Evolutionary conservation across 2,329 filamentous ascomycete genomes (phyloP), one percentile per base, ranked within the genome.

Genomic region (Cladobotryum mycophilum): DNA sequence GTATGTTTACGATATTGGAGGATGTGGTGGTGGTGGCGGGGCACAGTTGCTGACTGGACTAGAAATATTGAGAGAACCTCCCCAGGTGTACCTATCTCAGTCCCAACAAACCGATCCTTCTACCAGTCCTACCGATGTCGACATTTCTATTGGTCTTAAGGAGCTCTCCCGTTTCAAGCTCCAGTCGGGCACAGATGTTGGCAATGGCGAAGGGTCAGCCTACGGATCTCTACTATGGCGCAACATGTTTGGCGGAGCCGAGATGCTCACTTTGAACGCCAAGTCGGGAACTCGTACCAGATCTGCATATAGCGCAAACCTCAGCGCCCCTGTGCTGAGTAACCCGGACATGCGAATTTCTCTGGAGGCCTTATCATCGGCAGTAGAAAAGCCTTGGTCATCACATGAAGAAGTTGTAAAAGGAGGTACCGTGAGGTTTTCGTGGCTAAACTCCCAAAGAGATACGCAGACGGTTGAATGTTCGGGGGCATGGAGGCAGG

Each of bases 221-320:
- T 97, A 95, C 64, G 85, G 88, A 58, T 92, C 93, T 58, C 78
- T 90, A 41, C 78, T 92, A 47, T 85, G 90, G 75, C 85, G 93
- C 59, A 99, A 99, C 70, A 79, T 99, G 53, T 89, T 99, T 65
- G 93, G 93, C 47, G 93, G 93, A 37, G 93, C 91, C 20, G 93
- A 99, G 73, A 87, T 86, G 51, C 72, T 99, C 55, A 89, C 88
- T 47, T 74, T 95, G 53, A 92, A 96, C 62, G 91, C 89, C 45
- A 91, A 89, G 33, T 74, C 91, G 20, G 93, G 93, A 51, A 97
- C 92, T 6, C 81, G 93, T 41, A 97, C 93, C 25, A 80, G 90
- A 44, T 96, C 90, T 3, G 88, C 92, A 22, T 97, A 97, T 71
- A 91, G 89, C 56, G 89, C 89, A 49, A 84, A 83, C 51, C 86